phyloP scores from a whole-genome alignment of 192 early-diverging fungal species.

The Coemansia sp. region DNA sequence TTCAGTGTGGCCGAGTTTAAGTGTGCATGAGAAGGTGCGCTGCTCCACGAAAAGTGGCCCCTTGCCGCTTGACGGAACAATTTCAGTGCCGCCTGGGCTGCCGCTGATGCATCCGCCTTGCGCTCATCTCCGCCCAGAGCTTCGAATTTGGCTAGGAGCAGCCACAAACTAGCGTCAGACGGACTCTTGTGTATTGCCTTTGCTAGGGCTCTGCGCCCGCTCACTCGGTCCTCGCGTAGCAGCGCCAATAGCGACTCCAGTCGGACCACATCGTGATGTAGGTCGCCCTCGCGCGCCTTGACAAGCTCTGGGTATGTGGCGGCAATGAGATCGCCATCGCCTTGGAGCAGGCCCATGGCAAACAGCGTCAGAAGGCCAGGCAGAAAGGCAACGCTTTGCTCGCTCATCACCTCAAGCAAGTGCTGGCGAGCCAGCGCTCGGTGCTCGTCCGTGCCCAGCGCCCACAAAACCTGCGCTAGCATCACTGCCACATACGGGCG shows the following conservation, averaged over 20 bases:
- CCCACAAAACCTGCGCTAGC: slow-evolving; percentile 88
- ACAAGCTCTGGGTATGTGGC: slow-evolving; percentile 36
- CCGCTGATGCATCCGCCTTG: background rate
- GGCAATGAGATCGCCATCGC: slow-evolving; percentile 35
- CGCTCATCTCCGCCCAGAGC: slow-evolving; percentile 2
- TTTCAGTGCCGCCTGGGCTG: slow-evolving; percentile 20
- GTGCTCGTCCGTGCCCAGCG: slow-evolving; percentile 78
- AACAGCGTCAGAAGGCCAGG: slow-evolving; percentile 43
- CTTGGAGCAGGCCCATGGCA: slow-evolving; percentile 47
- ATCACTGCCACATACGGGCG: slow-evolving; percentile 70
- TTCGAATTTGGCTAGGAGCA: slow-evolving; percentile 29
- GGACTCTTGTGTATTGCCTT: slow-evolving; percentile 27
- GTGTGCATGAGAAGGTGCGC: slow-evolving; percentile 16
- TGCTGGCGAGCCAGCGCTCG: slow-evolving; percentile 75
- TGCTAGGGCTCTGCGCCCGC: slow-evolving; percentile 33
- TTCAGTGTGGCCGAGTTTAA: slow-evolving; percentile 27
- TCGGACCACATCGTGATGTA: slow-evolving; percentile 10
- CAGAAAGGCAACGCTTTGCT: slow-evolving; percentile 10
- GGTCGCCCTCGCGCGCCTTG: slow-evolving; percentile 10
- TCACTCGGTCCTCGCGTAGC: slow-evolving; percentile 25
- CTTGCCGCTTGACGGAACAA: slow-evolving; percentile 22
- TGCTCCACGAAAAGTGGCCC: slow-evolving; percentile 33
- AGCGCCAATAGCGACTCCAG: slow-evolving; percentile 31
- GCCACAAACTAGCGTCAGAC: slow-evolving; percentile 27
- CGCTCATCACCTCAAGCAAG: slow-evolving; percentile 58